A percentile compares a stretch with the other conserved stretches of the same genome.
These are phyloP conservation scores for Puccinia brachypodii DNA, from an alignment of 1,284 basidiomycete species.

Conservation along the genomic window DNA sequence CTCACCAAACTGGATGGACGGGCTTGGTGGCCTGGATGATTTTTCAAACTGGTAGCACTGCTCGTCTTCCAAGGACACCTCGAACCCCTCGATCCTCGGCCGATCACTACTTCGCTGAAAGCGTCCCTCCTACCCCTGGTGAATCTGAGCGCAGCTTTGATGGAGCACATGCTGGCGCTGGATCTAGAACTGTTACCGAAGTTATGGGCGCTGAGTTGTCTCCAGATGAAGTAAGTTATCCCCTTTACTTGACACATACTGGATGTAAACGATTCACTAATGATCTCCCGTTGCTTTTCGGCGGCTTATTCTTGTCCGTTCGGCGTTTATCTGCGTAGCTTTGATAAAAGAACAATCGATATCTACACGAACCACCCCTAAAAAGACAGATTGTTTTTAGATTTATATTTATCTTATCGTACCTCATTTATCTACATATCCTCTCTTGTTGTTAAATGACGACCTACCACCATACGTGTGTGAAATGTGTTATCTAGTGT, in stretches of 20 bases:
- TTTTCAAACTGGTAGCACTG: constrained; percentile 53
- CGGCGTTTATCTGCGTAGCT: not conserved
- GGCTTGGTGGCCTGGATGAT: constrained; percentile 53
- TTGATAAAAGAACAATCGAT: not conserved
- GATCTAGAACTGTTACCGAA: not conserved
- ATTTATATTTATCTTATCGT: not conserved
- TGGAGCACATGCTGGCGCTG: not conserved
- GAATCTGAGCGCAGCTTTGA: constrained; percentile 39
- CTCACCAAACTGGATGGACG: constrained; percentile 95
- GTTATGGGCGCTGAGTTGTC: constrained; percentile 32
- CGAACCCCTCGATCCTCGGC: constrained; percentile 81
- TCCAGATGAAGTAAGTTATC: constrained; percentile 44
- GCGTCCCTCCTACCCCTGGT: constrained; percentile 44
- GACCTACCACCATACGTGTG: not conserved
- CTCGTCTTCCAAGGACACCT: constrained; percentile 55
- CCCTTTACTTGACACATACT: not conserved
- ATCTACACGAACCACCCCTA: not conserved
- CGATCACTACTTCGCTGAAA: constrained; percentile 86
- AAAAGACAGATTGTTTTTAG: not conserved
- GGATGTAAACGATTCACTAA: not conserved
- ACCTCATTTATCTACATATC: not conserved
- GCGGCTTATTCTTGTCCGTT: not conserved
- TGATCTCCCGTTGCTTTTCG: not conserved
- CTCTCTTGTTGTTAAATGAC: not conserved
- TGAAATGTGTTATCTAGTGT: not conserved